Percentiles rank a stretch among this genome's conserved stretches.
These are phyloP conservation scores for Cytospora chrysosperma DNA, from an alignment of 2,329 filamentous ascomycete genomes.

Conservation along the genomic window DNA sequence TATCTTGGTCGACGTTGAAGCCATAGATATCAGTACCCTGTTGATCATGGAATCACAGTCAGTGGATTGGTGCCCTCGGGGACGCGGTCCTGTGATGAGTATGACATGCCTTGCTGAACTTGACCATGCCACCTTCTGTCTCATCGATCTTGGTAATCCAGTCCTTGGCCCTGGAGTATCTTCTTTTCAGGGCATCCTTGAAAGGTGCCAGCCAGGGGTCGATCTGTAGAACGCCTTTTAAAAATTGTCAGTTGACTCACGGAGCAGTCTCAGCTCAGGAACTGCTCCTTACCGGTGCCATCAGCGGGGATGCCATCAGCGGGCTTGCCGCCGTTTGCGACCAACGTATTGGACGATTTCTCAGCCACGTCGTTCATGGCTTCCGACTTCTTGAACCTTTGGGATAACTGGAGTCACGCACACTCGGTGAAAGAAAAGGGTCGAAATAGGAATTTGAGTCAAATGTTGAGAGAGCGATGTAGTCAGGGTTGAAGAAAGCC, in stretches of 20 bases:
- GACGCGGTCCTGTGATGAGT: background rate
- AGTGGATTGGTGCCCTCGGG: background rate
- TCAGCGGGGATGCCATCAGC: slow-evolving; percentile 60
- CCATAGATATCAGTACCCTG: slow-evolving; percentile 87
- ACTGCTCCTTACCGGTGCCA: slow-evolving; percentile 62
- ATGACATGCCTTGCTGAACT: slow-evolving; percentile 74
- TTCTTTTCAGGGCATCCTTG: slow-evolving; percentile 69
- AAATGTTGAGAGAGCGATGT: background rate
- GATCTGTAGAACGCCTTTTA: slow-evolving; percentile 75
- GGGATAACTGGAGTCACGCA: background rate
- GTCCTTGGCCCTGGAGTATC: slow-evolving; percentile 75
- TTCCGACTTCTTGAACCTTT: slow-evolving; percentile 6
- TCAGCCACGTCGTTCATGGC: slow-evolving; percentile 39
- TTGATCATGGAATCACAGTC: background rate
- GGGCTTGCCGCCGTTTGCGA: slow-evolving; percentile 35
- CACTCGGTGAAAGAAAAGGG: background rate
- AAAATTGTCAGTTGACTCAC: slow-evolving; percentile 18
- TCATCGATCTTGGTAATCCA: slow-evolving; percentile 86
- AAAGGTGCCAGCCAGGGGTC: slow-evolving; percentile 91
- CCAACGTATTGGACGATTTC: slow-evolving; percentile 46
- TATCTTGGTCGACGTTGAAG: slow-evolving; percentile 76
- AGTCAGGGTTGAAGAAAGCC: background rate
- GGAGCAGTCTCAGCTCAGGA: slow-evolving; percentile 1
- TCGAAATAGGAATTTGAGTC: background rate
- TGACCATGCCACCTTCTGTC: slow-evolving; percentile 83